Conservation (phyloP, 2,329 filamentous ascomycete species). For the Alternaria infectoria region DNA sequence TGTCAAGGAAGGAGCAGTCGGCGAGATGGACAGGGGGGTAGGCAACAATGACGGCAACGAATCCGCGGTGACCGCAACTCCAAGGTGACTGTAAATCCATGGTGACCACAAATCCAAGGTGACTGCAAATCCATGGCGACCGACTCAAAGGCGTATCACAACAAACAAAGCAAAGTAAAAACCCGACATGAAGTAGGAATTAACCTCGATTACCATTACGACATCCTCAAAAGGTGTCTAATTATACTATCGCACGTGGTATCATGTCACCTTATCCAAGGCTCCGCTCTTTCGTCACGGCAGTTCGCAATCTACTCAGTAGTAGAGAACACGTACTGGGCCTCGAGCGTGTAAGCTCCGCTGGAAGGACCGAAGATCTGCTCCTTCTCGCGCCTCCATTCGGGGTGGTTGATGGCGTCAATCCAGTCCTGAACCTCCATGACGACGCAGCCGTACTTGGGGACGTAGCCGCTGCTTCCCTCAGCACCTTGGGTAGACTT, state of each 20-base stretch:
- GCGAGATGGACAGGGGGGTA: neutral
- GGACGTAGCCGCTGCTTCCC: conserved; percentile 66
- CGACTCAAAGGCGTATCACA: neutral
- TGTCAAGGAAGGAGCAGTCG: neutral
- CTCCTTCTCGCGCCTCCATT: conserved; percentile 73
- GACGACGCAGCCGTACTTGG: conserved; percentile 83
- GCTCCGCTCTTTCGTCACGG: neutral
- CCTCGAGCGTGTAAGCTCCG: conserved; percentile 53
- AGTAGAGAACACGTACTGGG: conserved; percentile 53
- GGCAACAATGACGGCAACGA: neutral
- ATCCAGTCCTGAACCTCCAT: conserved; percentile 95
- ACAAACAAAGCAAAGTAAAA: neutral
- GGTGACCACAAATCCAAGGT: neutral
- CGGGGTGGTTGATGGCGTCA: conserved; percentile 88
- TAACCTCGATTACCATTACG: conserved; percentile 14
- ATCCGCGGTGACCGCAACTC: neutral
- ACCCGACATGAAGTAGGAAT: neutral
- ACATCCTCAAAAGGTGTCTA: neutral
- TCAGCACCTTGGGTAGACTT: conserved; percentile 74
- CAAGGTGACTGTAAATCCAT: neutral
- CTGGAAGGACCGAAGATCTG: conserved; percentile 57
- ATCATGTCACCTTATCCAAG: conserved; percentile 7
- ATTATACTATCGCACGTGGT: conserved; percentile 10
- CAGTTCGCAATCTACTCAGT: conserved; percentile 6
- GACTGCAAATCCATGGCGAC: neutral